Evolutionary conservation across 768 basidiomycete genomes (phyloP).

Genomic region (Leccinum rimulosum): DNA sequence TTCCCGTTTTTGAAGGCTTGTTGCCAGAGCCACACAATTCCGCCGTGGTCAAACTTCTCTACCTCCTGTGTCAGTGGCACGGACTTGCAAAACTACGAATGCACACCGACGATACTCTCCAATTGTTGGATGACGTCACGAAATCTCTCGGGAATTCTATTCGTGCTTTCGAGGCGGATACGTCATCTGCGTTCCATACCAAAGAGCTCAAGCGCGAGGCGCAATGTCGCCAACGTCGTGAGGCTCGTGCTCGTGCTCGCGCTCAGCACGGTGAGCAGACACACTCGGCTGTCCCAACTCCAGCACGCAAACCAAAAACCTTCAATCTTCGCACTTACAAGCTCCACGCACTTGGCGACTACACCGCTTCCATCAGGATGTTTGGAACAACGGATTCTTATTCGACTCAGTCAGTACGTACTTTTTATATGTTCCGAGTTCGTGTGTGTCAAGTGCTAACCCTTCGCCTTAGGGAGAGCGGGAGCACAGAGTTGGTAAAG

Average conservation of each 20-base stretch:
- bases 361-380: background rate
- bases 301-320: background rate
- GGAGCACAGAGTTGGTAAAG: no score
- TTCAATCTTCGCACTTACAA: background rate
- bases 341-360: background rate
- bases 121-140: background rate
- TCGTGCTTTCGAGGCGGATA: background rate
- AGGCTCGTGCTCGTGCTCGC: background rate
- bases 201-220: background rate
- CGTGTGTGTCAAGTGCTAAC: no score
- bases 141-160: background rate
- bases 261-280: background rate
- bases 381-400: no score
- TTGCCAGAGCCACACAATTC: no score
- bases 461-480: no score
- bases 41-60: no score
- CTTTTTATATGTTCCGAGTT: no score
- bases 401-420: no score
- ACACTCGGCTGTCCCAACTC: background rate
- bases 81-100: background rate
- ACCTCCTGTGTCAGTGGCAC: no score
- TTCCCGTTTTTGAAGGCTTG: no score
- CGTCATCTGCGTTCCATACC: background rate
- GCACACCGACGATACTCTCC: background rate
- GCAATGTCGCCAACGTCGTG: background rate